phyloP scores from a whole-genome alignment of 208 protist genomes.

The Leishmania lainsoni region DNA sequence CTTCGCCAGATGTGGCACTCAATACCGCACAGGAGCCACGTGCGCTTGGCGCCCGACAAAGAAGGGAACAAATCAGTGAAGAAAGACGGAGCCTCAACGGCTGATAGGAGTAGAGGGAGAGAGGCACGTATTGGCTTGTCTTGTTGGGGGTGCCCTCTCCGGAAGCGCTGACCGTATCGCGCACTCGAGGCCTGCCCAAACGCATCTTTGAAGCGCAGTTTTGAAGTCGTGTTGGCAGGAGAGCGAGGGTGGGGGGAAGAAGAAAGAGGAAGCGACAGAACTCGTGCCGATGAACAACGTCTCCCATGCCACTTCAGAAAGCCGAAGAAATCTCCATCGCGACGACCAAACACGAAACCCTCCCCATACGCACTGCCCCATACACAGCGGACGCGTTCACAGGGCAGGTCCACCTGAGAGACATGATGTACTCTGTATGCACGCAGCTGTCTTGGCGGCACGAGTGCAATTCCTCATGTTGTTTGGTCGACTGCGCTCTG shows the following conservation, averaged over 20 bases:
- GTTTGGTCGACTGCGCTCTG: too few relatives aligned
- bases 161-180: background rate
- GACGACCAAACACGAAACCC: too few relatives aligned
- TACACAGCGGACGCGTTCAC: background rate
- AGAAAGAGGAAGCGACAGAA: background rate
- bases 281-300: background rate
- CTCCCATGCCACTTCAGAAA: background rate
- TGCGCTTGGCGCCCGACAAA: background rate
- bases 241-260: background rate
- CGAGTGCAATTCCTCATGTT: too few relatives aligned
- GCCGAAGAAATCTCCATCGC: background rate
- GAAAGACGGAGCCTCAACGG: background rate
- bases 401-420: background rate
- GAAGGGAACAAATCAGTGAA: background rate
- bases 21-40: background rate
- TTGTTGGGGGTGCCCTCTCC: background rate
- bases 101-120: background rate
- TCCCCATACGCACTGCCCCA: background rate
- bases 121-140: too few relatives aligned
- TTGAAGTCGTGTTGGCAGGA: background rate
- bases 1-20: background rate
- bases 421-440: background rate
- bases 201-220: background rate
- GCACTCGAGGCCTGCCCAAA: background rate
- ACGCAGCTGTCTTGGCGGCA: background rate